phyloP scores from a whole-genome alignment of 495 filamentous ascomycete genomes.

The Cetradonia linearis region DNA sequence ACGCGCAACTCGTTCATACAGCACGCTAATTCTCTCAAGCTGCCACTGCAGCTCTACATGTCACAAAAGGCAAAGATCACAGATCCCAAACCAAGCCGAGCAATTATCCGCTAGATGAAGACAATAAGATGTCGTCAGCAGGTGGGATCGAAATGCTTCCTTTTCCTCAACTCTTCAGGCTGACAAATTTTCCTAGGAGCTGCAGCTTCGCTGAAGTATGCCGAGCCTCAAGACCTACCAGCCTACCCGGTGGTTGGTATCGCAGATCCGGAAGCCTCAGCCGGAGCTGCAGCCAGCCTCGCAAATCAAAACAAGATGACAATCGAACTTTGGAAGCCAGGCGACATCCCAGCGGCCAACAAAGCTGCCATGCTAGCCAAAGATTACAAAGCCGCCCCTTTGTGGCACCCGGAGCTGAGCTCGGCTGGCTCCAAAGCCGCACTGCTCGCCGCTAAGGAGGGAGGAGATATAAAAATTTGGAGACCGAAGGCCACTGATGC shows the following conservation, averaged over 20 bases:
- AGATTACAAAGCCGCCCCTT: constrained; percentile 49
- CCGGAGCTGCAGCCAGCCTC: constrained; percentile 60
- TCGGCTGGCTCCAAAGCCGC: constrained; percentile 63
- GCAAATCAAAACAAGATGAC: constrained; percentile 60
- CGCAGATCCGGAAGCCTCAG: constrained; percentile 51
- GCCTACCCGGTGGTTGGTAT: constrained; percentile 57
- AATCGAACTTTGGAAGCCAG: constrained; percentile 50
- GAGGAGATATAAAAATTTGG: constrained; percentile 43
- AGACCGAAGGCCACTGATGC: constrained; percentile 36
- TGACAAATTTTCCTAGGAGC: constrained; percentile 33
- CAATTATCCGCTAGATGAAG: constrained; percentile 32
- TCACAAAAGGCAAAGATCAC: constrained; percentile 37
- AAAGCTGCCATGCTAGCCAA: constrained; percentile 59
- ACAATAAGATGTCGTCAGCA: constrained; percentile 44
- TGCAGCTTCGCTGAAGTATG: constrained; percentile 55
- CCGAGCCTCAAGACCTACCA: constrained; percentile 55
- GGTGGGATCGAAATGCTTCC: constrained; percentile 29
- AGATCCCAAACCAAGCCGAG: constrained; percentile 31
- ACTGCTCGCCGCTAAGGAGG: constrained; percentile 53
- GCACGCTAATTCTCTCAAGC: constrained; percentile 29
- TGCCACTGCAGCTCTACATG: constrained; percentile 45
- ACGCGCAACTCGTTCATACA: not conserved
- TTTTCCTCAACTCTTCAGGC: not conserved
- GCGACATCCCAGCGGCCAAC: constrained; percentile 50
- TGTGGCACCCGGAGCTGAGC: constrained; percentile 46